phyloP scores from a whole-genome alignment of 345 rosid genomes.

The Eucalyptus pauciflora region DNA sequence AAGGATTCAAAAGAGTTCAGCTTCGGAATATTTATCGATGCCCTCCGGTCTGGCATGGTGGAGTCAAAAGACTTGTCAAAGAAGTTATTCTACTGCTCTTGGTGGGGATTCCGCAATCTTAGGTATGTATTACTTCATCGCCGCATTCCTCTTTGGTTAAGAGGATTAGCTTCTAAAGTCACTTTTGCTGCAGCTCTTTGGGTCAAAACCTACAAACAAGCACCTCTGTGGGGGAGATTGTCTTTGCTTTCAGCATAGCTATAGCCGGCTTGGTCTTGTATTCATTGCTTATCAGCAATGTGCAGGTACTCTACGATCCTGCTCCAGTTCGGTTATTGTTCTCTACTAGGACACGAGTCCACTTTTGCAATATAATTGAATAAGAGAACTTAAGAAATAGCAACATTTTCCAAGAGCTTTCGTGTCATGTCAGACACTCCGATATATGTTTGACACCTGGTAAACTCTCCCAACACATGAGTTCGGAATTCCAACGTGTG shows the following conservation, averaged over 20 bases:
- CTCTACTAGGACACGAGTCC: not conserved
- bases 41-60: slow-evolving; percentile 40
- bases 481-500: too few species aligned
- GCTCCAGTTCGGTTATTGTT: not conserved
- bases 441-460: too few species aligned
- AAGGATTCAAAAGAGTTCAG: slow-evolving; percentile 28
- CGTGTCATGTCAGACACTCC: too few species aligned
- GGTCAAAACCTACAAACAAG: slow-evolving; percentile 53
- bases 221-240: slow-evolving; percentile 23
- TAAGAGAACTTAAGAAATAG: too few species aligned
- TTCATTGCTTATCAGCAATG: slow-evolving; percentile 47
- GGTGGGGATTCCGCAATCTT: slow-evolving; percentile 92
- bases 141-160: not conserved
- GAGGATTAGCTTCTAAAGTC: not conserved
- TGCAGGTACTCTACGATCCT: slow-evolving; percentile 28
- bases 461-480: too few species aligned
- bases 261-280: slow-evolving; percentile 41
- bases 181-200: slow-evolving; percentile 24
- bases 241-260: slow-evolving; percentile 32
- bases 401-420: too few species aligned
- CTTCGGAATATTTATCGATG: slow-evolving; percentile 66
- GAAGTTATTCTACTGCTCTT: slow-evolving; percentile 73
- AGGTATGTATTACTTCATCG: slow-evolving; percentile 28
- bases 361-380: not conserved
- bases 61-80: slow-evolving; percentile 27